phyloP scores from a whole-genome alignment of 768 basidiomycete genomes.

The Tylopilus rubrobrunneus region DNA sequence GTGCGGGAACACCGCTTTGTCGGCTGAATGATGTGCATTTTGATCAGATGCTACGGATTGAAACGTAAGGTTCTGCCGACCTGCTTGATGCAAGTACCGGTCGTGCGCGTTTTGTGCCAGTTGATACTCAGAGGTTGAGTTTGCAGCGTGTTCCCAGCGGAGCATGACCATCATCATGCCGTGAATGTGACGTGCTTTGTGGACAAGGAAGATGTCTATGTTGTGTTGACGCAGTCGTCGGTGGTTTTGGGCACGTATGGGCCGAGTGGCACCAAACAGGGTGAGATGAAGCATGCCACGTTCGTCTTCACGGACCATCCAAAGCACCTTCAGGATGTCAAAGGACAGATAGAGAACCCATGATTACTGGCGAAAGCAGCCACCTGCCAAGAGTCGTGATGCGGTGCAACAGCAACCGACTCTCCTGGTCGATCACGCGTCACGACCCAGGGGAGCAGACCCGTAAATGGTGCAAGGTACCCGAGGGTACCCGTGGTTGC shows the following conservation, averaged over 20 bases:
- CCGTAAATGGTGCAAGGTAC: not conserved
- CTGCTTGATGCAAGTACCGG: not conserved
- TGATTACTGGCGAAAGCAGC: not conserved
- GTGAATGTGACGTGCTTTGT: not conserved
- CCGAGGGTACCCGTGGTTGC: not conserved
- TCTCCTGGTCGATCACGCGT: constrained; percentile 1
- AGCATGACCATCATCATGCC: not conserved
- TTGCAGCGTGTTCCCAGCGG: not conserved
- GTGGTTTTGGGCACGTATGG: not conserved
- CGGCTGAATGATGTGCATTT: not conserved
- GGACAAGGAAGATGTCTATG: not conserved
- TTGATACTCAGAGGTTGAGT: not conserved
- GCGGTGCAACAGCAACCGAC: not conserved
- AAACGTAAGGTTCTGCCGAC: not conserved
- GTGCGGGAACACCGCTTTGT: not conserved
- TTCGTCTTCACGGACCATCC: not conserved
- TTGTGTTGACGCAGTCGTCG: not conserved
- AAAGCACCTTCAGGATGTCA: not conserved
- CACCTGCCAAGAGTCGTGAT: not conserved
- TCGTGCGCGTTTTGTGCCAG: not conserved
- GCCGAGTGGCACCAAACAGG: not conserved
- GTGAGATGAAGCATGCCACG: not conserved
- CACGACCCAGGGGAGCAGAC: not conserved
- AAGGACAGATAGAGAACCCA: not conserved
- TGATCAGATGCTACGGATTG: constrained; percentile 5